Percentiles rank a stretch among this genome's conserved stretches.
Evolutionary conservation across 2,329 filamentous ascomycete genomes (phyloP).

Genomic region (Exophiala alcalophila): DNA sequence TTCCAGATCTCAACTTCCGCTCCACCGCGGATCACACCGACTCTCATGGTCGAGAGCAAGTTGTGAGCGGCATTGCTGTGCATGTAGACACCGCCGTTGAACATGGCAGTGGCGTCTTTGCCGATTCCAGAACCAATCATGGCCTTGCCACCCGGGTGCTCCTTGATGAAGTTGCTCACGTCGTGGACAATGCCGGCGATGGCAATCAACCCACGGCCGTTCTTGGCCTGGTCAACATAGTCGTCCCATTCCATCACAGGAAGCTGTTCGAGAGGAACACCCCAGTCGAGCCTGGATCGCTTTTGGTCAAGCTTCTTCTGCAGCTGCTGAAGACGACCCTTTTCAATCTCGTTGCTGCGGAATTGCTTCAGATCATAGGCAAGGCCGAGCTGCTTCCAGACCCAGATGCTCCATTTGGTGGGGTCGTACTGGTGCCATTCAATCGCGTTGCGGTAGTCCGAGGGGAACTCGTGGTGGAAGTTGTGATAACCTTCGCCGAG

Average conservation of each 20-base stretch:
- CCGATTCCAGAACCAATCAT: slow-evolving; percentile 79
- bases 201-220: slow-evolving; percentile 71
- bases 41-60: slow-evolving; percentile 80
- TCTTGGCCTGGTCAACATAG: slow-evolving; percentile 73
- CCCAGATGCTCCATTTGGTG: slow-evolving; percentile 85
- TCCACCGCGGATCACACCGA: slow-evolving; percentile 80
- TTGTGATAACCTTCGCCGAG: slow-evolving; percentile 91
- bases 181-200: slow-evolving; percentile 85
- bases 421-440: slow-evolving; percentile 90
- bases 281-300: slow-evolving; percentile 80
- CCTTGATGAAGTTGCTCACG: slow-evolving; percentile 77
- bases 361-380: slow-evolving; percentile 89
- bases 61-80: slow-evolving; percentile 91
- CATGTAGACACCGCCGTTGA: slow-evolving; percentile 87
- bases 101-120: slow-evolving; percentile 85
- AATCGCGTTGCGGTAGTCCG: slow-evolving; percentile 88
- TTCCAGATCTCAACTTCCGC: slow-evolving; percentile 94
- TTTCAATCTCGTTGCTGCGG: slow-evolving; percentile 87
- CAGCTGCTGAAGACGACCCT: slow-evolving; percentile 80
- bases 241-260: slow-evolving; percentile 85
- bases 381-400: slow-evolving; percentile 78
- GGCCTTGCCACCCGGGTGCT: slow-evolving; percentile 85
- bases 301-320: slow-evolving; percentile 93
- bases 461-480: slow-evolving; percentile 93
- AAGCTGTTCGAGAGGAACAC: slow-evolving; percentile 77